These are phyloP conservation scores for Themeda triandra DNA, from an alignment of 176 grass and related monocot genomes.

Conservation along the genomic window DNA sequence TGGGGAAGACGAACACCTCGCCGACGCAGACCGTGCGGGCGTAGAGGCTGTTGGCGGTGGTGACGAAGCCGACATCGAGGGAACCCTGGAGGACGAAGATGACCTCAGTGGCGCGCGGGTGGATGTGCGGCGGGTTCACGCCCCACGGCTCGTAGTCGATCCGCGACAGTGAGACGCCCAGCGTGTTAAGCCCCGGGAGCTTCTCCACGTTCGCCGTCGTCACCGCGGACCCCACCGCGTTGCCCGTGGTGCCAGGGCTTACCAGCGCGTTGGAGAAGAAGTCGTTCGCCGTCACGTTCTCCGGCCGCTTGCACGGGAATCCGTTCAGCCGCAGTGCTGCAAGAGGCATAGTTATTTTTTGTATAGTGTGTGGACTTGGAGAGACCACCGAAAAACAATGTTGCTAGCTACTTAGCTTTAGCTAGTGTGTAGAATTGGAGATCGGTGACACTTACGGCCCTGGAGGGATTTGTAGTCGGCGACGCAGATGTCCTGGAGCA, in stretches of 20 bases:
- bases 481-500: constrained; percentile 82
- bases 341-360: neutral
- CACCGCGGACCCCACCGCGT: constrained; percentile 36
- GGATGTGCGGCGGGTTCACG: constrained; percentile 67
- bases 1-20: constrained; percentile 61
- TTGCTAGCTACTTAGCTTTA: too few species aligned
- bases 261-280: constrained; percentile 53
- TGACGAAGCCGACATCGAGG: constrained; percentile 76
- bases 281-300: constrained; percentile 40
- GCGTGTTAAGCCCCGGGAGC: constrained; percentile 61
- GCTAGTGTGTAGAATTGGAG: too few species aligned
- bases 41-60: constrained; percentile 46
- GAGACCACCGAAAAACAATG: too few species aligned
- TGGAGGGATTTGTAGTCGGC: constrained; percentile 49
- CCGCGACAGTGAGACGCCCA: constrained; percentile 63
- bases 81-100: constrained; percentile 56
- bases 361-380: neutral
- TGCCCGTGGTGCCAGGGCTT: constrained; percentile 34
- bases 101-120: constrained; percentile 74
- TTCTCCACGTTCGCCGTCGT: constrained; percentile 46
- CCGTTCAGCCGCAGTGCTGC: constrained; percentile 61
- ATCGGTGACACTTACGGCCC: constrained; percentile 43
- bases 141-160: constrained; percentile 59
- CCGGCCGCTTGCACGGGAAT: constrained; percentile 53
- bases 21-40: constrained; percentile 49